phyloP scores from a whole-genome alignment of 164 flowering plant genomes.

The Nymphaea thermarum region DNA sequence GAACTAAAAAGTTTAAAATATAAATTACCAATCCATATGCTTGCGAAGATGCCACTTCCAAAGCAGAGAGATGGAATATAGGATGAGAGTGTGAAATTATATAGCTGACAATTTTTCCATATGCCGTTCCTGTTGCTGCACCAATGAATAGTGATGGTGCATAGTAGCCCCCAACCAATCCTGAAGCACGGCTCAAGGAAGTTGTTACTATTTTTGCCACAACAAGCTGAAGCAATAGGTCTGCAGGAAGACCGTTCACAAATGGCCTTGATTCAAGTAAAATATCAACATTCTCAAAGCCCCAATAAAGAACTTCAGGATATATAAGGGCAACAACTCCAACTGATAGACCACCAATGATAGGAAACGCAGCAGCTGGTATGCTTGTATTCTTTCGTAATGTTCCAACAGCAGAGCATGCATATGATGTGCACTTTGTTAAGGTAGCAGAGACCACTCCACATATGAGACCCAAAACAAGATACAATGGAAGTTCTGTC shows the following conservation, averaged over 20 bases:
- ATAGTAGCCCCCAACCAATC: conserved; percentile 92
- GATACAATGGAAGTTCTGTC: conserved; percentile 91
- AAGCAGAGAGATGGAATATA: conserved; percentile 38
- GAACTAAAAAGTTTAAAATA: too few species aligned
- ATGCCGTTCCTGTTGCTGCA: conserved; percentile 94
- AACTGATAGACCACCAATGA: conserved; percentile 59
- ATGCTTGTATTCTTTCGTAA: conserved; percentile 38
- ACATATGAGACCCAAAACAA: conserved; percentile 75
- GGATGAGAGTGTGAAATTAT: conserved; percentile 42
- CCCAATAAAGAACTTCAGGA: conserved; percentile 96
- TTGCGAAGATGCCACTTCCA: conserved; percentile 95
- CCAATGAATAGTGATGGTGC: conserved; percentile 96
- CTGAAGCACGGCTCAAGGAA: conserved; percentile 79
- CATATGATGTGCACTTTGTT: conserved; percentile 56
- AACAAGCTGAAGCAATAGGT: conserved; percentile 65
- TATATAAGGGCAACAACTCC: conserved; percentile 78
- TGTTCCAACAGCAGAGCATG: conserved; percentile 27
- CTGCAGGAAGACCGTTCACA: conserved; percentile 54
- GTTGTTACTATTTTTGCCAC: conserved; percentile 73
- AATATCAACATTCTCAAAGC: conserved; percentile 84
- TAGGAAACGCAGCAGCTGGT: conserved; percentile 55
- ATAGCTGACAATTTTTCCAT: conserved; percentile 57
- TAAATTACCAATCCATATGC: conserved; percentile 86
- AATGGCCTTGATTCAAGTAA: conserved; percentile 74
- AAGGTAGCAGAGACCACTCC: conserved; percentile 74